These are phyloP conservation scores for Holtermanniella nyarrowii DNA, from an alignment of 768 basidiomycete genomes.

Conservation along the genomic window DNA sequence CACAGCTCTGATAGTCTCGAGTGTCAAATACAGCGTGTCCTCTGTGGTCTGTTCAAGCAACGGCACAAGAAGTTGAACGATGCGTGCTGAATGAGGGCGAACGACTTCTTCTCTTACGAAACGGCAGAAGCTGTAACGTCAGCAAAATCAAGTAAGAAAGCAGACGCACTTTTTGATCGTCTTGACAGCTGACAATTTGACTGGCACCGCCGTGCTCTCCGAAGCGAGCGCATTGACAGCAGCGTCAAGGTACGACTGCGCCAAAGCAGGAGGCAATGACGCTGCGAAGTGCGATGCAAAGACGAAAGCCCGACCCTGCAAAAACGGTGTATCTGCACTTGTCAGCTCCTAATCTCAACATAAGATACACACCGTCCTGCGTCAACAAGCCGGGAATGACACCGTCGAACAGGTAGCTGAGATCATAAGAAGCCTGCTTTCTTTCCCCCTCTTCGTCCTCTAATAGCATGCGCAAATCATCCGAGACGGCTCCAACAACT, in stretches of 20 bases:
- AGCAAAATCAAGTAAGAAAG: conserved; percentile 40
- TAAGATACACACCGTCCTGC: conserved; percentile 52
- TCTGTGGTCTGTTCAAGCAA: conserved; percentile 70
- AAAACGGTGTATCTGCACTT: conserved; percentile 68
- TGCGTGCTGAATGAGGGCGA: conserved; percentile 57
- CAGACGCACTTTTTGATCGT: conserved; percentile 77
- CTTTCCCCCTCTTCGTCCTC: conserved; percentile 65
- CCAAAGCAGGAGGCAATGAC: conserved; percentile 59
- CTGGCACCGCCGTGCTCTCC: conserved; percentile 59
- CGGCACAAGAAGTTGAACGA: conserved; percentile 71
- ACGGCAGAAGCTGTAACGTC: conserved; percentile 42
- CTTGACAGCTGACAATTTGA: conserved; percentile 89
- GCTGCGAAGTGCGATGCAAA: conserved; percentile 82
- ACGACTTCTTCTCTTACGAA: conserved; percentile 51
- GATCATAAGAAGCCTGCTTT: conserved; percentile 58
- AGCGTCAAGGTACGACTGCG: conserved; percentile 76
- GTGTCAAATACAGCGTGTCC: conserved; percentile 75
- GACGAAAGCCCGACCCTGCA: conserved; percentile 89
- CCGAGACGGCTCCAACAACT: conserved; percentile 67
- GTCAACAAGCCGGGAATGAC: conserved; percentile 67
- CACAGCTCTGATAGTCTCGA: conserved; percentile 74
- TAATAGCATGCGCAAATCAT: conserved; percentile 61
- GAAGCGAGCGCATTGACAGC: conserved; percentile 77
- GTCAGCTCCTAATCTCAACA: neutral
- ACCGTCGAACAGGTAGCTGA: conserved; percentile 62